A percentile compares a stretch with the other conserved stretches of the same genome.
phyloP scores from a whole-genome alignment of 306 rosid genomes.

The Malus sieversii region DNA sequence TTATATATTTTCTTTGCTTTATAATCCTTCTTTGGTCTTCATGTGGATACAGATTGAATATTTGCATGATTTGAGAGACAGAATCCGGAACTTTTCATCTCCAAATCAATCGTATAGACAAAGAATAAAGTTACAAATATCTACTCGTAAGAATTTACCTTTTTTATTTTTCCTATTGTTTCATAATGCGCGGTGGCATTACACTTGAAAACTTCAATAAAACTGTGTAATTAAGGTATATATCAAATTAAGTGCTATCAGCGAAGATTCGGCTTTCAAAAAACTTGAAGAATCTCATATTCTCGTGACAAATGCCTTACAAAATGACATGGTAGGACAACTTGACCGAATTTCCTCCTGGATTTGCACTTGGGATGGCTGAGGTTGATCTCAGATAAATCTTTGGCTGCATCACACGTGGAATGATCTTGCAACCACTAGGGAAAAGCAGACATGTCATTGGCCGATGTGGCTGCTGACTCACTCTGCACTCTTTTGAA shows the following conservation, averaged over 20 bases:
- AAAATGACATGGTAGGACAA: not conserved
- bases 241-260: too few relatives aligned
- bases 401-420: slow-evolving; percentile 6
- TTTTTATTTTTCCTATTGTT: too few relatives aligned
- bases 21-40: not conserved
- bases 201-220: too few relatives aligned
- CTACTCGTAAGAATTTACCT: not conserved
- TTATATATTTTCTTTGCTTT: not conserved
- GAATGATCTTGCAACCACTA: slow-evolving; percentile 14
- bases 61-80: too few relatives aligned
- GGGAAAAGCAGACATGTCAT: slow-evolving; percentile 26
- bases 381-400: not conserved
- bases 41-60: too few relatives aligned
- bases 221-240: too few relatives aligned
- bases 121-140: not conserved
- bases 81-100: not conserved
- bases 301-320: not conserved
- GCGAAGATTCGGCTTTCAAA: too few relatives aligned
- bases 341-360: not conserved
- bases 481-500: slow-evolving; percentile 43
- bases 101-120: not conserved
- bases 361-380: slow-evolving; percentile 9
- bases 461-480: slow-evolving; percentile 52
- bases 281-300: too few relatives aligned
- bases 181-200: too few relatives aligned